Percentiles rank a stretch among this genome's conserved stretches.
These are phyloP conservation scores for Penicillium manginii DNA, from an alignment of 495 filamentous ascomycete genomes.

Conservation along the genomic window DNA sequence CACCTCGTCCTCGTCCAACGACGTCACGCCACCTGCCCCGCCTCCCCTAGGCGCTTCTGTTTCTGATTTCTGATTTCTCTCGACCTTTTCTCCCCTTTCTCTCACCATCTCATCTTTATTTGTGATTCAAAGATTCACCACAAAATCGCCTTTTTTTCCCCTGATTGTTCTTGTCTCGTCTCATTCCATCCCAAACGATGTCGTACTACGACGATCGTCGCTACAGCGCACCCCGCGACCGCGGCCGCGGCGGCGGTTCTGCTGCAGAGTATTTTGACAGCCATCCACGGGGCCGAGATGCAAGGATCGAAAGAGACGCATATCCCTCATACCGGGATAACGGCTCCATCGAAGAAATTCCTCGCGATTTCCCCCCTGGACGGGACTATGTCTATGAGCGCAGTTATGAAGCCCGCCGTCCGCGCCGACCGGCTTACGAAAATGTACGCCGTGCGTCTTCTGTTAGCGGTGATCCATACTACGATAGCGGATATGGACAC, in stretches of 20 bases:
- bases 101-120: slow-evolving; percentile 11
- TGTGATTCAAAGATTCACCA: slow-evolving; percentile 6
- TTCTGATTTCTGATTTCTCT: slow-evolving; percentile 9
- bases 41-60: slow-evolving; percentile 8
- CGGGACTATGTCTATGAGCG: slow-evolving; percentile 49
- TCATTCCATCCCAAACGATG: slow-evolving; percentile 28
- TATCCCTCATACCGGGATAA: slow-evolving; percentile 59
- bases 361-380: slow-evolving; percentile 66
- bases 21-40: slow-evolving; percentile 37
- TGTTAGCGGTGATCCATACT: slow-evolving; percentile 47
- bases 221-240: slow-evolving; percentile 36
- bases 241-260: slow-evolving; percentile 32
- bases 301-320: slow-evolving; percentile 42
- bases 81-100: slow-evolving; percentile 3
- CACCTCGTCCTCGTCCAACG: slow-evolving; percentile 1
- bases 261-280: slow-evolving; percentile 38
- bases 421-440: slow-evolving; percentile 45
- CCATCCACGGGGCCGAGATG: slow-evolving; percentile 20
- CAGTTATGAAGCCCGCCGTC: slow-evolving; percentile 50
- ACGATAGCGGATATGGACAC: slow-evolving; percentile 54
- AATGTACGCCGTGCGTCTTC: slow-evolving; percentile 46
- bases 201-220: slow-evolving; percentile 47
- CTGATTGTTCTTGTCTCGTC: slow-evolving; percentile 8
- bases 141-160: neutral
- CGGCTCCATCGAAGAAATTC: slow-evolving; percentile 70